Base-by-base conservation (phyloP, 2,329 filamentous ascomycete species). In the Gremmenia infestans region DNA sequence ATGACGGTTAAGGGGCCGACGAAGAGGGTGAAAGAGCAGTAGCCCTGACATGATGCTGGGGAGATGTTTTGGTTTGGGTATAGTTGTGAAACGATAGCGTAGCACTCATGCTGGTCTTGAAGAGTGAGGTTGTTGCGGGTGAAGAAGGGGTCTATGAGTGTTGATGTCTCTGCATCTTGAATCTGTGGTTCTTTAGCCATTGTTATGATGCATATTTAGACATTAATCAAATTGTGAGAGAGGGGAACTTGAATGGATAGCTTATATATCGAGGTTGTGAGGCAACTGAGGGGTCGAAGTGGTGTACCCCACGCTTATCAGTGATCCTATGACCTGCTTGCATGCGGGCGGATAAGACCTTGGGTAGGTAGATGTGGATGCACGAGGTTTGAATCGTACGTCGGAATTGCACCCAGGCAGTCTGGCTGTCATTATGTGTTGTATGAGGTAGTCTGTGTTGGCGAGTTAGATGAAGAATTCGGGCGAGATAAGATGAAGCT, bases 21-120 rank as follows among this genome's bases (percentile, higher is more conserved):
- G 23, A 70, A 66, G 6, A 81, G 58, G 0, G 79, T 81, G 60
- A 80, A 75, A 2, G 78, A 81, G 60, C 79, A 82, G 58, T 77
- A 79, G 17, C 78, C 79, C 60, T 81, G 79, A 5, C 70, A 70
- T 6, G 70, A 61, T 7, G 70, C 69, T 2, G 73, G 69, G 3
- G 61, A 58, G 25, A 75, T 64, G 3, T 62, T 51, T n/a, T 56
- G 50, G 5, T 57, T 58, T 0, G 72, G 69, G 49, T 73, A 76
- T 0, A 60, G 62, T 15, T 64, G 52, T 40, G 54, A 57, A 14
- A 71, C 68, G 48, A 75, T 73, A 3, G 61, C 59, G 52, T 75
- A 66, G 63, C 70, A 68, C 23, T 62, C 54, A 5, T 48, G 15
- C 55, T 53, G 55, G 15, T 65, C 56, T 45, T 60, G 50, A 7